Percentiles rank a stretch among this genome's conserved stretches.
Conservation (phyloP, 805 yeast species). For the Naumovozyma dairenensis region DNA sequence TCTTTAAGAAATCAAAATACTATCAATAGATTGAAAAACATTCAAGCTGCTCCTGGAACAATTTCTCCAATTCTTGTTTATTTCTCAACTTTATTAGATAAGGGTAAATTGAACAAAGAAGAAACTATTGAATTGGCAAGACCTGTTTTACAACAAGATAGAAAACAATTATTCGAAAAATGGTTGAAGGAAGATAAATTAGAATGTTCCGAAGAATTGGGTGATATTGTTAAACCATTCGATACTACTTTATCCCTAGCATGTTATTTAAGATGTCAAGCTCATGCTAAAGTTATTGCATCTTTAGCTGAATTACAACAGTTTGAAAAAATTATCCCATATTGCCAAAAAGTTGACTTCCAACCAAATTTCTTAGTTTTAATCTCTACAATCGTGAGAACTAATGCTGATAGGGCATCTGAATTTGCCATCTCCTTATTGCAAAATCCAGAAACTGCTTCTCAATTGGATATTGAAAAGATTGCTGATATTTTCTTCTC, state of each 20-base stretch:
- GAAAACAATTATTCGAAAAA: constrained; percentile 87
- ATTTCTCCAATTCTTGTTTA: constrained; percentile 91
- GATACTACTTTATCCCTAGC: constrained; percentile 83
- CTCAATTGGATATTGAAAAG: constrained; percentile 66
- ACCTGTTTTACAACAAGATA: constrained; percentile 91
- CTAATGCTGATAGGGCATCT: constrained; percentile 95
- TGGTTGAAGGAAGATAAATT: constrained; percentile 94
- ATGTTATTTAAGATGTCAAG: constrained; percentile 74
- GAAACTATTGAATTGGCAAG: constrained; percentile 92
- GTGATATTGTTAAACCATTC: constrained; percentile 86
- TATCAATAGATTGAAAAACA: constrained; percentile 79
- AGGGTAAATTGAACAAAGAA: constrained; percentile 82
- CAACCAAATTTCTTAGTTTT: constrained; percentile 83
- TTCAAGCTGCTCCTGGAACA: constrained; percentile 89
- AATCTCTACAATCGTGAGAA: constrained; percentile 82
- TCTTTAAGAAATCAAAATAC: constrained; percentile 91
- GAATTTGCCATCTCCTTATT: constrained; percentile 89
- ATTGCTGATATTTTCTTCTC: constrained; percentile 90
- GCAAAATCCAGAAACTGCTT: constrained; percentile 48
- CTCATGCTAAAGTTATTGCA: constrained; percentile 82
- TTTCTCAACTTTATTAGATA: constrained; percentile 82
- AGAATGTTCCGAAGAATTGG: constrained; percentile 92
- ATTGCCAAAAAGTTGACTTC: constrained; percentile 80
- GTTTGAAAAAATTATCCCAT: constrained; percentile 91
- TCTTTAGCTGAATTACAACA: constrained; percentile 92